These are phyloP conservation scores for Acer yangbiense DNA, from an alignment of 345 rosid species.

Conservation along the genomic window DNA sequence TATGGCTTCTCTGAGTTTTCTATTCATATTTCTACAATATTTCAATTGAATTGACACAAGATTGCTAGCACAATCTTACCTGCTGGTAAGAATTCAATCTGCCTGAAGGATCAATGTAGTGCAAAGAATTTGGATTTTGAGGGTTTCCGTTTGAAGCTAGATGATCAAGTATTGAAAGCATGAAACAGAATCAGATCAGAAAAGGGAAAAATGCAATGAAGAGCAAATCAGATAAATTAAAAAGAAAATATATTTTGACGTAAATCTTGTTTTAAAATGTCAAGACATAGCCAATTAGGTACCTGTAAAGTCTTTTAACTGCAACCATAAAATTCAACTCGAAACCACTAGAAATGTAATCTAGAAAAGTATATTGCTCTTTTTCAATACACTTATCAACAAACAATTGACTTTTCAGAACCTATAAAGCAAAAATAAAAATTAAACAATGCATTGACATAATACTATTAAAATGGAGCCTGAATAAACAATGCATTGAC, in stretches of 20 bases:
- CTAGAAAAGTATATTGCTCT: slow-evolving; percentile 72
- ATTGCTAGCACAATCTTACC: slow-evolving; percentile 34
- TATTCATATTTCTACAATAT: background rate
- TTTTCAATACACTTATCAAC: slow-evolving; percentile 69
- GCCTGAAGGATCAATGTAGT: slow-evolving; percentile 81
- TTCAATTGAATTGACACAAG: background rate
- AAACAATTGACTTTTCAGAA: slow-evolving; percentile 72
- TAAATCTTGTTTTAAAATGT: background rate
- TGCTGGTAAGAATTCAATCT: slow-evolving; percentile 77
- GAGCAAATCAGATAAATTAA: slow-evolving; percentile 1
- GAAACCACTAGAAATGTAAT: slow-evolving; percentile 82
- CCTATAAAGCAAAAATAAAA: slow-evolving; percentile 34
- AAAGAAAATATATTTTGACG: background rate
- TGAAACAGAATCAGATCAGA: background rate
- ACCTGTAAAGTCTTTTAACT: slow-evolving; percentile 94
- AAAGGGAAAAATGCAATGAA: background rate
- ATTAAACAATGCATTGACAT: slow-evolving; percentile 7
- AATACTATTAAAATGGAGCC: background rate
- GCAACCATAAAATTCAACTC: slow-evolving; percentile 94
- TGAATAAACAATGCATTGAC: background rate
- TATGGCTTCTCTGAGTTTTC: background rate
- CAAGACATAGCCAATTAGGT: slow-evolving; percentile 4
- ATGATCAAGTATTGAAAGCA: slow-evolving; percentile 8
- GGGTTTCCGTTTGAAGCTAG: slow-evolving; percentile 95
- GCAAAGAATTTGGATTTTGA: slow-evolving; percentile 63